phyloP scores from a whole-genome alignment of 1,139 yeast species.

The Yamadazyma jaroonii region DNA sequence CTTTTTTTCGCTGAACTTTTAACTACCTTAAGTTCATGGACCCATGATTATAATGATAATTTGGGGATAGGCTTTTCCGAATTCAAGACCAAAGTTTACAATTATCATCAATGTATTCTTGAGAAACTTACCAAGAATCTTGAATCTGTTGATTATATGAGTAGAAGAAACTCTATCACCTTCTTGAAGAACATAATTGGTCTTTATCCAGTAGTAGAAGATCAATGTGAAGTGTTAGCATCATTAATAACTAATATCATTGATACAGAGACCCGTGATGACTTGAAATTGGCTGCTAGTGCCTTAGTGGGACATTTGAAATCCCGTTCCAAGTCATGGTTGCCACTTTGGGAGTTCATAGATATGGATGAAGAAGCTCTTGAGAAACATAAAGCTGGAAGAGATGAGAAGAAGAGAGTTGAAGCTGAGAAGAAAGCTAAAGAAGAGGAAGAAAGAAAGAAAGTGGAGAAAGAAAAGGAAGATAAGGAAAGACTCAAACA shows the following conservation, averaged over 20 bases:
- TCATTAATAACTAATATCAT: conserved; percentile 49
- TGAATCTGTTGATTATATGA: conserved; percentile 65
- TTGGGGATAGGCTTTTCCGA: conserved; percentile 25
- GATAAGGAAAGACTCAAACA: conserved; percentile 12
- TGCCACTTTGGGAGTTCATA: conserved; percentile 57
- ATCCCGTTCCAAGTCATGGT: conserved; percentile 56
- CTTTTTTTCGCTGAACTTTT: conserved; percentile 64
- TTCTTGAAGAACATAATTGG: conserved; percentile 67
- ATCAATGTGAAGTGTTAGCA: conserved; percentile 59
- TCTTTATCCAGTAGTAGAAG: conserved; percentile 66
- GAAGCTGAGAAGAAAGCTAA: conserved; percentile 19
- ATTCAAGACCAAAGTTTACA: conserved; percentile 43
- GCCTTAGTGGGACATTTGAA: conserved; percentile 74
- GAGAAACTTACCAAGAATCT: conserved; percentile 50
- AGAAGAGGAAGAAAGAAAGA: conserved; percentile 9
- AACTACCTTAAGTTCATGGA: conserved; percentile 22
- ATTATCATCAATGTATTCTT: conserved; percentile 54
- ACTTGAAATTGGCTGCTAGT: conserved; percentile 72
- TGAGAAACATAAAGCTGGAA: conserved; percentile 18
- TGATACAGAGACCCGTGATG: conserved; percentile 65
- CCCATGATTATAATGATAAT: conserved; percentile 6
- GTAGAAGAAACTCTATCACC: conserved; percentile 77
- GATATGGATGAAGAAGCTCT: conserved; percentile 38
- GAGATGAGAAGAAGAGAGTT: conserved; percentile 15
- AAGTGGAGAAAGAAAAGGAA: conserved; percentile 4